Evolutionary conservation across 768 basidiomycete genomes (phyloP).

Genomic region (Mycena amicta): DNA sequence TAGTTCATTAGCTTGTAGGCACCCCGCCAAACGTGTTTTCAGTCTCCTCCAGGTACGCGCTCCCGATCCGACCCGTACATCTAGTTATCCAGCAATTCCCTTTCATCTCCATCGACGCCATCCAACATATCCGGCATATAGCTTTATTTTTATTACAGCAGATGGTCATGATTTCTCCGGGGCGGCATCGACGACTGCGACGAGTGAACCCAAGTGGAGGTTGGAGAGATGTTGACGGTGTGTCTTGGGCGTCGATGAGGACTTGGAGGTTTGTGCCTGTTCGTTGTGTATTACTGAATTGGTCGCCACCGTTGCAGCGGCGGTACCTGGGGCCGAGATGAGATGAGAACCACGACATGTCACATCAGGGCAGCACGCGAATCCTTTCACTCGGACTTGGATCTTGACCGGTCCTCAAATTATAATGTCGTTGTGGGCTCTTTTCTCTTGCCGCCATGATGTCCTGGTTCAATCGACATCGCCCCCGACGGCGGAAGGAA

Average conservation of each 20-base stretch:
- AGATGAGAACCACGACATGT: conserved; percentile 52
- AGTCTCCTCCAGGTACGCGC: no score
- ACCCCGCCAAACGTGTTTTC: no score
- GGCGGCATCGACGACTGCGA: no score
- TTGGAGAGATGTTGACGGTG: no score
- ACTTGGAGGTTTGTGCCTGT: conserved; percentile 97
- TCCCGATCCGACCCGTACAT: no score
- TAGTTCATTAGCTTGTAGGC: no score
- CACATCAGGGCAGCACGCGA: not conserved
- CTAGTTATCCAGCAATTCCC: no score
- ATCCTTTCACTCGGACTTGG: not conserved
- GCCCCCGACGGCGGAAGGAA: conserved; percentile 13
- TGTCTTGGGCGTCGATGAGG: conserved; percentile 84
- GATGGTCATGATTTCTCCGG: not conserved
- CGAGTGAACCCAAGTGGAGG: no score
- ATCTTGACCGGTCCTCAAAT: not conserved
- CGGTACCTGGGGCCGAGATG: conserved; percentile 57
- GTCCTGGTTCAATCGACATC: conserved; percentile 19
- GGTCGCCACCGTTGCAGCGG: conserved; percentile 18
- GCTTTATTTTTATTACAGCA: no score
- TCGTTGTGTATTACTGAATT: conserved; percentile 8
- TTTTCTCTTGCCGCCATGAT: conserved; percentile 11
- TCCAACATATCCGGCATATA: no score
- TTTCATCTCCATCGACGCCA: no score
- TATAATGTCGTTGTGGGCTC: not conserved